phyloP scores from a whole-genome alignment of 2,329 filamentous ascomycete genomes.

The Fusarium acutatum region DNA sequence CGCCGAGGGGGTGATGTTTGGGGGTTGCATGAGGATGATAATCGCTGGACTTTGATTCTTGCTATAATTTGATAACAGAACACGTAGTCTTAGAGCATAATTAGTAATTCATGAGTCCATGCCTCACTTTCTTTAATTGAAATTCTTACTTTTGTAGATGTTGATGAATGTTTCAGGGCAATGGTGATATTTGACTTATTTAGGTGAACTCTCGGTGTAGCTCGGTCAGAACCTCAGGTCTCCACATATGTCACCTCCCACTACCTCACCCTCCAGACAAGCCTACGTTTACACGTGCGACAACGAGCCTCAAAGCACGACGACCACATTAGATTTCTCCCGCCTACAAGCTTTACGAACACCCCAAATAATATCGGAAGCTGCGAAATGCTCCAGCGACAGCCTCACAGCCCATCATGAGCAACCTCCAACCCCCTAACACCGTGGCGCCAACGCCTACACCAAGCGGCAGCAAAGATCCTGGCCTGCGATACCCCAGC shows the following conservation, averaged over 20 bases:
- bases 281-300: conserved; percentile 35
- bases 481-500: conserved; percentile 84
- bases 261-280: conserved; percentile 16
- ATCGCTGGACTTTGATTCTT: background rate
- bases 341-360: background rate
- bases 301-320: conserved; percentile 2
- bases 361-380: accelerated
- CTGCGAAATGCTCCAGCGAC: conserved; percentile 32
- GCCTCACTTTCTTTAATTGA: background rate
- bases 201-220: conserved; percentile 34
- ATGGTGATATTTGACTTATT: background rate
- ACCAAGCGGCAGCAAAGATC: conserved; percentile 52
- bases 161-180: background rate
- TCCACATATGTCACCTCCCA: conserved; percentile 32
- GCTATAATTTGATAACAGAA: background rate
- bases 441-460: conserved; percentile 51
- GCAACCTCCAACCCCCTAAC: conserved; percentile 56
- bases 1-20: background rate
- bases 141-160: background rate
- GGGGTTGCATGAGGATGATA: background rate
- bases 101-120: background rate
- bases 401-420: conserved; percentile 50
- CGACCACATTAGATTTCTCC: background rate
- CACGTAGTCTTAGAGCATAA: background rate
- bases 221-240: conserved; percentile 35